Percentiles rank a stretch among this genome's conserved stretches.
Conservation (phyloP, 1,139 yeast genomes). For the Meyerozyma guilliermondii region DNA sequence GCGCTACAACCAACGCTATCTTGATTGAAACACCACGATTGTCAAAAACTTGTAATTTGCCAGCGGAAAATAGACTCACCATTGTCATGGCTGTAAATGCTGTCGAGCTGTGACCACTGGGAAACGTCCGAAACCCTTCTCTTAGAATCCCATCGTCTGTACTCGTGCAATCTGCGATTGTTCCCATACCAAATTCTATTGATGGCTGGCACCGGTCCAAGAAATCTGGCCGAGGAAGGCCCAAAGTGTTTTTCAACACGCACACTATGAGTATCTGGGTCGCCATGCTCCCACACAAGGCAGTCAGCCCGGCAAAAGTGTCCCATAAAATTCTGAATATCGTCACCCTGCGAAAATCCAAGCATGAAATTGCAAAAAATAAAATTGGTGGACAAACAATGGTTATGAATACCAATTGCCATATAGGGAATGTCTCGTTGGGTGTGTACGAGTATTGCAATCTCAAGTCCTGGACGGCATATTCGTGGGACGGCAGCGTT, state of each 20-base stretch:
- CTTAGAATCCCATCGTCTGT: slow-evolving; percentile 21
- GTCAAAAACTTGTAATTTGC: slow-evolving; percentile 33
- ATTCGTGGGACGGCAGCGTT: slow-evolving; percentile 38
- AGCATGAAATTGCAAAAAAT: slow-evolving; percentile 18
- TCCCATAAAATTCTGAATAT: slow-evolving; percentile 36
- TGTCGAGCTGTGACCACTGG: slow-evolving; percentile 49
- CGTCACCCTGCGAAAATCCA: slow-evolving; percentile 12
- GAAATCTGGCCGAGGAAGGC: slow-evolving; percentile 46
- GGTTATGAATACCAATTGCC: slow-evolving; percentile 22
- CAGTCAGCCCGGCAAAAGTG: slow-evolving; percentile 30
- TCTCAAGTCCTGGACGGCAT: slow-evolving; percentile 26
- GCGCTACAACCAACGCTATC: slow-evolving; percentile 27
- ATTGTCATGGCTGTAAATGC: slow-evolving; percentile 41
- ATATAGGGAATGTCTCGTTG: slow-evolving; percentile 28
- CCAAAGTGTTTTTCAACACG: slow-evolving; percentile 39
- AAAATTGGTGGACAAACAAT: slow-evolving; percentile 30
- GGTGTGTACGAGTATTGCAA: slow-evolving; percentile 29
- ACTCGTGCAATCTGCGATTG: slow-evolving; percentile 32
- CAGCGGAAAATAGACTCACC: slow-evolving; percentile 31
- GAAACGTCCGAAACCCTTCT: slow-evolving; percentile 49
- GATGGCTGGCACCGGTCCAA: slow-evolving; percentile 37
- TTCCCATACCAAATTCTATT: slow-evolving; percentile 9
- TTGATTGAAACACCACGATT: slow-evolving; percentile 33
- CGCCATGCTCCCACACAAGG: slow-evolving; percentile 35
- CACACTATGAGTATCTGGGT: slow-evolving; percentile 37